Evolutionary conservation across 371 early-diverging fungal species (phyloP).

Genomic region (Mortierella sp.): DNA sequence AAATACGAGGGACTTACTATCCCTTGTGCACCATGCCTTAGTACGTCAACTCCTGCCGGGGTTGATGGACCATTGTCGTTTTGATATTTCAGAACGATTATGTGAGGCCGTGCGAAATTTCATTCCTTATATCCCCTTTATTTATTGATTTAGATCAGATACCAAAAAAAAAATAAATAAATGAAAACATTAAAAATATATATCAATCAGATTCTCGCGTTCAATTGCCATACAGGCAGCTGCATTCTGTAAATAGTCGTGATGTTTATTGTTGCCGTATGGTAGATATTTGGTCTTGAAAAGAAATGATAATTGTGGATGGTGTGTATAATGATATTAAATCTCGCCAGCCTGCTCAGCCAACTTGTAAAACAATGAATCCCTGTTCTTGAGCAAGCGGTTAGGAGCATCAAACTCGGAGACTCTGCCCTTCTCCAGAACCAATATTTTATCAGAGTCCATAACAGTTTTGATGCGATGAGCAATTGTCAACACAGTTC

Average conservation of each 20-base stretch:
- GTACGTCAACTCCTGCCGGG: conserved; percentile 5
- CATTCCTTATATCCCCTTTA: background rate
- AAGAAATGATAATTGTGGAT: background rate
- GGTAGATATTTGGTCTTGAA: too few relatives aligned
- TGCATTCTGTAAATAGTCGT: too few relatives aligned
- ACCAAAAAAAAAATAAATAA: background rate
- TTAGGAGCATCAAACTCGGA: conserved; percentile 71
- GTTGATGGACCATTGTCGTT: background rate
- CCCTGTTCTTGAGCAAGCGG: conserved; percentile 60
- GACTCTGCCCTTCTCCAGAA: conserved; percentile 67
- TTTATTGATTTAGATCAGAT: background rate
- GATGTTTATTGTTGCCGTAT: too few relatives aligned
- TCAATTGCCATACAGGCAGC: too few relatives aligned
- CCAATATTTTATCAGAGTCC: conserved; percentile 67
- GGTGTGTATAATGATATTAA: background rate
- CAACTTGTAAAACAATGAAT: conserved; percentile 66
- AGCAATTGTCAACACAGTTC: conserved; percentile 53
- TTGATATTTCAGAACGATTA: background rate
- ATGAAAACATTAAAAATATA: too few relatives aligned
- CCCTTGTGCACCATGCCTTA: conserved; percentile 50
- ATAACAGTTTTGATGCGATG: conserved; percentile 70
- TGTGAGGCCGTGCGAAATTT: background rate
- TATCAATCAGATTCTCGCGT: too few relatives aligned
- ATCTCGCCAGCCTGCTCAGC: conserved; percentile 52
- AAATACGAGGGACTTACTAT: conserved; percentile 50